Evolutionary conservation across 192 early-diverging fungal genomes (phyloP).

Genomic region (Rhizophagus sp.): DNA sequence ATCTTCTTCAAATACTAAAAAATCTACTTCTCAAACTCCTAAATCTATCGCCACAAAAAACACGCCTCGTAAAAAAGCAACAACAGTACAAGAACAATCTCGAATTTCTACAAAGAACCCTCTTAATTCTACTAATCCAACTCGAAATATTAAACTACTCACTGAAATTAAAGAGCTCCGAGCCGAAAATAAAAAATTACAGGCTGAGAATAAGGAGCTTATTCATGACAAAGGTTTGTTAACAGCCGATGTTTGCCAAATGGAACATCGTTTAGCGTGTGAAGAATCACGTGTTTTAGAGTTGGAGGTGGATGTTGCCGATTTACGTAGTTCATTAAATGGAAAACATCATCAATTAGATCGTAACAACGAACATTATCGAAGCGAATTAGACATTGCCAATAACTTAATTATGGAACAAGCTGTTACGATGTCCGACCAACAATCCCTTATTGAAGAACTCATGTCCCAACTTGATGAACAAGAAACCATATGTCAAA

Average conservation of each 20-base stretch:
- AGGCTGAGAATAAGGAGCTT: neutral
- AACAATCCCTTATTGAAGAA: slow-evolving; percentile 8
- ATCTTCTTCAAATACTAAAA: neutral
- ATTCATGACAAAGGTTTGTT: slow-evolving; percentile 3
- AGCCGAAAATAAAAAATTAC: neutral
- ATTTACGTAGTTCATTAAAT: slow-evolving; percentile 4
- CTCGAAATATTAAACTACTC: neutral
- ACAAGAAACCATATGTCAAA: slow-evolving; percentile 3
- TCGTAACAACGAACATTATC: neutral
- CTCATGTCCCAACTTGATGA: neutral
- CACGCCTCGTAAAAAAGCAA: neutral
- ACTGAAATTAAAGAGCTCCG: neutral
- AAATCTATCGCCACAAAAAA: neutral
- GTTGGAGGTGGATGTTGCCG: neutral
- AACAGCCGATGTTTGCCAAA: slow-evolving; percentile 13
- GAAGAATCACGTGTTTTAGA: slow-evolving; percentile 16
- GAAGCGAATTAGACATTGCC: neutral
- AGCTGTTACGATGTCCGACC: neutral
- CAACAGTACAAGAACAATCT: neutral
- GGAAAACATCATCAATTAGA: neutral
- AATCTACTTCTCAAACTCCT: neutral
- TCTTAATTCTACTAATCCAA: neutral
- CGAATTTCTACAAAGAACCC: neutral
- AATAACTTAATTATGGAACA: neutral
- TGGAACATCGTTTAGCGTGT: slow-evolving; percentile 14